Evolutionary conservation across 2,329 filamentous ascomycete genomes (phyloP).

Genomic region (Fusarium anthophilum): DNA sequence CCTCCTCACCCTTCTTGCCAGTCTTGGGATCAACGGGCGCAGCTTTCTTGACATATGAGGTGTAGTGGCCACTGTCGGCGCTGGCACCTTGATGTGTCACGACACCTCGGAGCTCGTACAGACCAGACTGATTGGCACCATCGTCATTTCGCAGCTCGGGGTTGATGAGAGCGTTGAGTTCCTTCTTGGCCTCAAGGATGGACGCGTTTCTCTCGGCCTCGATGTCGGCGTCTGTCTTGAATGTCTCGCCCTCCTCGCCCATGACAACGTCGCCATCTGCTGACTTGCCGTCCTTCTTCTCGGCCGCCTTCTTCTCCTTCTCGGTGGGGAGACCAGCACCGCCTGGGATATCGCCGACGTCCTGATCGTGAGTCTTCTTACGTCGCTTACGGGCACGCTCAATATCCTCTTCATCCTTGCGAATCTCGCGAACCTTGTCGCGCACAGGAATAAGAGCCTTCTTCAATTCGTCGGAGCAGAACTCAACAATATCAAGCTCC

Average conservation of each 20-base stretch:
- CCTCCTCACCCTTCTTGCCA: conserved; percentile 81
- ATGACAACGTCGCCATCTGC: conserved; percentile 76
- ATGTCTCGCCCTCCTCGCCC: conserved; percentile 67
- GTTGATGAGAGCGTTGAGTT: conserved; percentile 81
- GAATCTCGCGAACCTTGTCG: conserved; percentile 93
- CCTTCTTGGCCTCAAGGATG: conserved; percentile 84
- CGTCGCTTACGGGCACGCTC: conserved; percentile 92
- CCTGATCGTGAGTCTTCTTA: conserved; percentile 69
- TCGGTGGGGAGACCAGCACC: conserved; percentile 60
- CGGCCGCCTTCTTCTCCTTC: conserved; percentile 61
- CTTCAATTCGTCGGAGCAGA: conserved; percentile 90
- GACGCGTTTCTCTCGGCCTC: conserved; percentile 84
- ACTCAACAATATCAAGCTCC: conserved; percentile 92
- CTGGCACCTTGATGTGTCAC: conserved; percentile 97
- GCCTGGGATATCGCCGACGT: conserved; percentile 56
- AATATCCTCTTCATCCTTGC: conserved; percentile 94
- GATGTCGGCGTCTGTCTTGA: conserved; percentile 93
- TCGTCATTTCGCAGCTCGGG: conserved; percentile 79
- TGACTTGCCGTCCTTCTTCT: conserved; percentile 57
- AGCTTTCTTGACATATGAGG: conserved; percentile 95
- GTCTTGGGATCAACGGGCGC: conserved; percentile 76
- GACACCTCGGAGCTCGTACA: conserved; percentile 93
- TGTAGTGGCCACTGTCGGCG: conserved; percentile 98
- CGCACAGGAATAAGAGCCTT: conserved; percentile 88
- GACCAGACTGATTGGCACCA: conserved; percentile 89